These are phyloP conservation scores for Plasmodium vinckei DNA, from an alignment of 169 alveolate genomes.

Conservation along the genomic window DNA sequence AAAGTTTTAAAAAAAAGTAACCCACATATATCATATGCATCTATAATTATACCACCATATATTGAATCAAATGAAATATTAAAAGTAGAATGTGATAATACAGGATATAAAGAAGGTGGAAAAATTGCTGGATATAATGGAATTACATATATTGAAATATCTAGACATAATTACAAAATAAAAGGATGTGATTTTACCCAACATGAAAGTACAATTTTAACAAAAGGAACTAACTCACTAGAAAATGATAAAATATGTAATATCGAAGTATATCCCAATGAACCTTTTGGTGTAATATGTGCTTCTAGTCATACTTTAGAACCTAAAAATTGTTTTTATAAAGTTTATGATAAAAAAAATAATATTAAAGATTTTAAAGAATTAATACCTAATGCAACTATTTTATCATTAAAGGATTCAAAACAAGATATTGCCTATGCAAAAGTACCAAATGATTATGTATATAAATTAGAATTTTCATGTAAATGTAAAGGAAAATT, in stretches of 20 bases:
- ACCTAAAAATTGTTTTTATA: slow-evolving; percentile 40
- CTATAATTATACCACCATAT: slow-evolving; percentile 37
- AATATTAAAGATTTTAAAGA: slow-evolving; percentile 11
- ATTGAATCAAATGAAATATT: slow-evolving; percentile 2
- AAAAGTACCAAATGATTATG: slow-evolving; percentile 31
- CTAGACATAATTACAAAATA: slow-evolving; percentile 16
- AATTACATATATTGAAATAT: slow-evolving; percentile 8
- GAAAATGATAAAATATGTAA: slow-evolving; percentile 9
- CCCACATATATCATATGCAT: slow-evolving; percentile 50
- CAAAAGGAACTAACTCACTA: background rate
- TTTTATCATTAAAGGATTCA: background rate
- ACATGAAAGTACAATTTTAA: background rate
- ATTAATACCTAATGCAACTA: slow-evolving; percentile 25
- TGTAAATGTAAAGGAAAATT: slow-evolving; percentile 20
- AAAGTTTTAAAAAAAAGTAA: slow-evolving; percentile 14
- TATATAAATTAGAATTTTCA: slow-evolving; percentile 31
- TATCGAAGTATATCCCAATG: slow-evolving; percentile 12
- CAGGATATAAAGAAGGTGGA: slow-evolving; percentile 24
- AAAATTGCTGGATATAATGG: slow-evolving; percentile 49
- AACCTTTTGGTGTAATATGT: slow-evolving; percentile 41
- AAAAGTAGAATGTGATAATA: slow-evolving; percentile 53
- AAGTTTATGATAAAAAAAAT: slow-evolving; percentile 5
- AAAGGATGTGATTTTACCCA: slow-evolving; percentile 69
- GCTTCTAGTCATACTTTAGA: slow-evolving; percentile 6
- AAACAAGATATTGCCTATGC: slow-evolving; percentile 39